Evolutionary conservation across 257 asterid genomes (phyloP), one percentile per base, ranked within the genome.

Genomic region (Scutellaria galericulata): DNA sequence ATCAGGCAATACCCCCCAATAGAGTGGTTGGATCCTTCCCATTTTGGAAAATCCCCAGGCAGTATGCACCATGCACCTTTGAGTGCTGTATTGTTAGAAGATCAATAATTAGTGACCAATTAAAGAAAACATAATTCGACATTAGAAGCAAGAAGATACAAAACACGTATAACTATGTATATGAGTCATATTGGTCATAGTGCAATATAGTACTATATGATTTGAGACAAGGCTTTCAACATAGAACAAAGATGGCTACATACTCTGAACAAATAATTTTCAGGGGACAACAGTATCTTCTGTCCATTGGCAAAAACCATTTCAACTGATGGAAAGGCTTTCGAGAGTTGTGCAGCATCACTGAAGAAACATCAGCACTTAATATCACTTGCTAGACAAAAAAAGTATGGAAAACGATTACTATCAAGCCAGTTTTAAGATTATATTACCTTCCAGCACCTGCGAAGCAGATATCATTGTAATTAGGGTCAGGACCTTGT

Each of bases 21-120:
- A 95, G 98, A 75, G 99, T 95, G 64, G 99, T 95, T 15, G 96
- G 93, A 81, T 92, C 99, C 86, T 92, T 92, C 69, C 97, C 99
- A 81, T 88, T 95, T 90, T 90, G 99, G 76, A 95, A 95, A 76
- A 95, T 83, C 52, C 99, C 99, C 66, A 95, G 87, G 89, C 99
- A 95, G 86, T 95, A 95, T 66, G 99, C 82, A 80, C 97, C 99
- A 75, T 66, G 95, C 82, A 87, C 90, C 90, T 92, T 95, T 62
- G 98, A 92, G 80, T 95, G 97, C 99, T 95, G 80, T 51, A 83
- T 22, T 12, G 66, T 71, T 14, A 77, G 57, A 67, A 51, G 60
- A 77, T 48, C 66, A 51, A 35, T 52, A 53, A 45, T 63, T 12
- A 67, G 73, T 44, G 41, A 47, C 64, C 46, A 48, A 66, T 54